Evolutionary conservation across 441 rosid genomes (phyloP).

Genomic region (Erodium trifolium): DNA sequence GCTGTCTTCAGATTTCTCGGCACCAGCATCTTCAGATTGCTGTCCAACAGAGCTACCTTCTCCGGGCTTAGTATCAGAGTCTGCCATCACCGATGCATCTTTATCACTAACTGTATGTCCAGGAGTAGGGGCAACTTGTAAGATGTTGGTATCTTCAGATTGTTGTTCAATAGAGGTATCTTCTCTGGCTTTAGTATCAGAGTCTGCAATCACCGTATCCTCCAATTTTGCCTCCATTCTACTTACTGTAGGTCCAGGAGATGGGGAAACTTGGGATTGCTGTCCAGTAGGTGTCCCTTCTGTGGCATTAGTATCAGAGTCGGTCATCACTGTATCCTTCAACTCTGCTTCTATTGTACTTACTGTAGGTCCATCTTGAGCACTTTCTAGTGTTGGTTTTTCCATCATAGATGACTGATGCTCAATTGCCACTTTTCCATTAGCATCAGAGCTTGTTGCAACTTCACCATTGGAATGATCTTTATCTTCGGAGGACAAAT

Average conservation of each 20-base stretch:
- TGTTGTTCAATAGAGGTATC: slow-evolving; percentile 16
- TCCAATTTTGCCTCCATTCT: slow-evolving; percentile 21
- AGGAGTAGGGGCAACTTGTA: not conserved
- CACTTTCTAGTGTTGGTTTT: slow-evolving; percentile 21
- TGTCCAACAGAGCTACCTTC: not conserved
- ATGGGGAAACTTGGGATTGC: slow-evolving; percentile 30
- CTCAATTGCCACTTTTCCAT: slow-evolving; percentile 27
- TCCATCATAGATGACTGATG: slow-evolving; percentile 23
- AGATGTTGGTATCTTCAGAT: slow-evolving; percentile 19
- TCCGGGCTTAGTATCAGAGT: too few species aligned
- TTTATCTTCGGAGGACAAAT: slow-evolving; percentile 15
- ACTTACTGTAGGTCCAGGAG: slow-evolving; percentile 23
- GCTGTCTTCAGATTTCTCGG: not conserved
- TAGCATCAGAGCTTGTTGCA: slow-evolving; percentile 19
- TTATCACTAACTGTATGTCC: not conserved
- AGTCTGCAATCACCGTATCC: slow-evolving; percentile 26
- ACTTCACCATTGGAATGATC: slow-evolving; percentile 17
- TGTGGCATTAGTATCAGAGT: slow-evolving; percentile 21
- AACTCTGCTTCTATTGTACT: slow-evolving; percentile 19
- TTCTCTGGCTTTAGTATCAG: slow-evolving; percentile 20
- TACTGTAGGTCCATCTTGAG: slow-evolving; percentile 18
- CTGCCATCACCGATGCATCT: too few species aligned
- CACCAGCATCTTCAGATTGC: not conserved
- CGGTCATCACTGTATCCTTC: slow-evolving; percentile 25
- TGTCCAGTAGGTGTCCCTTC: slow-evolving; percentile 16